Base-by-base conservation (phyloP, 768 basidiomycete genomes). In the Mycena haematopus region DNA sequence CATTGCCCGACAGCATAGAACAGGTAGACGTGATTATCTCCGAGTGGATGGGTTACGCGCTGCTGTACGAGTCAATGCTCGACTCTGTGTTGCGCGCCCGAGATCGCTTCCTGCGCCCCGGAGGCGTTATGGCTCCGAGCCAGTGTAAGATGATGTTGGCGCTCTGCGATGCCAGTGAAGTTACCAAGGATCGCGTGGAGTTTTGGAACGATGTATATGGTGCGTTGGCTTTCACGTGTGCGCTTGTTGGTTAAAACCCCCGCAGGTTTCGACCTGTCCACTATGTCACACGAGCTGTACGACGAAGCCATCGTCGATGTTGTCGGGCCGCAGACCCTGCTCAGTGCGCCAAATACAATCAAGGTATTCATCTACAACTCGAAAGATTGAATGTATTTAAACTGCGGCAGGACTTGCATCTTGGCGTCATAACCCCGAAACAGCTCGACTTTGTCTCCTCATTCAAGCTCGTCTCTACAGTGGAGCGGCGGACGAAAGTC, bases 31-130 rank as follows among this genome's bases (percentile, higher is more conserved):
- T 99, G 62, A 95, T 99, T 74, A 80, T 99, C 53, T 96, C 94
- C 5, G 96, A 99, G 75, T 99, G 96, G 96, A 98, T 98, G 96
- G 95, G 89, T 17, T 94, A 93, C 70, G 90, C 89, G 1, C 79
- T 94, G 24, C 83, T 98, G 22, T 98, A 98, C 75, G 96, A 99
- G 76, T 93, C 91, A 45, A 98, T 99, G 96, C 84, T 99, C 35
- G 96, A 98, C 74, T 96, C 95, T 2, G 96, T 99, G 19, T 79
- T 99, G 21, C 77, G 80, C 63, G 96, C 96, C 0, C 84, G 96
- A 19, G 95, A 98, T 74, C 84, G 90, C 22, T 98, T 94, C 77
- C 80, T 99, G 33, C 79, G 80, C 51, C 85, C 88, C 0, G 84
- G 76, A 6, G 95, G 96, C 1, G 77, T 97, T 25, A 90, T 99